Conservation (phyloP, 2,329 filamentous ascomycete species). For the Colletotrichum siamense region DNA sequence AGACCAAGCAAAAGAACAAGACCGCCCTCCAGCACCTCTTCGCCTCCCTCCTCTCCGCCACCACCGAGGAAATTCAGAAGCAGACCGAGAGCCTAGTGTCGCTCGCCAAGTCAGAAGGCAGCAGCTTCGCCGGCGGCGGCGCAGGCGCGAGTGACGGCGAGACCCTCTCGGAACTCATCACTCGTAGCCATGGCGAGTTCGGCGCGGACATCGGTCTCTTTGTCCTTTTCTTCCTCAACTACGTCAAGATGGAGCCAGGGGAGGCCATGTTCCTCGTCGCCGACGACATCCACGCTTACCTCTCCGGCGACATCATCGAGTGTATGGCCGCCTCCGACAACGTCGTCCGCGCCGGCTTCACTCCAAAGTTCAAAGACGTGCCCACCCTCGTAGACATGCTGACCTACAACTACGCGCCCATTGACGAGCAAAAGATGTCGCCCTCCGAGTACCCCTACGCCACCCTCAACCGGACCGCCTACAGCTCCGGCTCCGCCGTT, state of each 20-base stretch:
- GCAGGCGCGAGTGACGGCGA: constrained; percentile 71
- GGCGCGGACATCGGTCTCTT: constrained; percentile 91
- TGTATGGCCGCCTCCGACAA: constrained; percentile 99
- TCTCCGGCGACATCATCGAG: constrained; percentile 94
- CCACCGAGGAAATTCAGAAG: constrained; percentile 62
- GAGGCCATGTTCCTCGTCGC: constrained; percentile 97
- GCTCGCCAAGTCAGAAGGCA: constrained; percentile 71
- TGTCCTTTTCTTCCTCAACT: constrained; percentile 97
- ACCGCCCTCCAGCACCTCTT: constrained; percentile 78
- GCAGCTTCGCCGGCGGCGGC: constrained; percentile 74
- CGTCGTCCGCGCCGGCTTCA: constrained; percentile 95
- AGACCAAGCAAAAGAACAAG: constrained; percentile 83
- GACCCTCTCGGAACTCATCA: constrained; percentile 78
- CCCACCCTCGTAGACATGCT: constrained; percentile 87
- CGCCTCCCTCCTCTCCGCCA: constrained; percentile 78
- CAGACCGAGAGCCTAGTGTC: constrained; percentile 74
- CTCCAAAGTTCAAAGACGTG: constrained; percentile 98
- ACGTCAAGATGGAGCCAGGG: constrained; percentile 83
- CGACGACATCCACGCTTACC: constrained; percentile 96
- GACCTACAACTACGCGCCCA: constrained; percentile 94
- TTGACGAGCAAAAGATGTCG: constrained; percentile 91
- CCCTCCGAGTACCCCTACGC: constrained; percentile 86
- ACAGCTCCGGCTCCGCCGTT: constrained; percentile 75
- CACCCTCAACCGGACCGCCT: constrained; percentile 80
- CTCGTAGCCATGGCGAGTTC: constrained; percentile 82